Conservation (phyloP, 1,284 basidiomycete species). For the Malassezia cuniculi region DNA sequence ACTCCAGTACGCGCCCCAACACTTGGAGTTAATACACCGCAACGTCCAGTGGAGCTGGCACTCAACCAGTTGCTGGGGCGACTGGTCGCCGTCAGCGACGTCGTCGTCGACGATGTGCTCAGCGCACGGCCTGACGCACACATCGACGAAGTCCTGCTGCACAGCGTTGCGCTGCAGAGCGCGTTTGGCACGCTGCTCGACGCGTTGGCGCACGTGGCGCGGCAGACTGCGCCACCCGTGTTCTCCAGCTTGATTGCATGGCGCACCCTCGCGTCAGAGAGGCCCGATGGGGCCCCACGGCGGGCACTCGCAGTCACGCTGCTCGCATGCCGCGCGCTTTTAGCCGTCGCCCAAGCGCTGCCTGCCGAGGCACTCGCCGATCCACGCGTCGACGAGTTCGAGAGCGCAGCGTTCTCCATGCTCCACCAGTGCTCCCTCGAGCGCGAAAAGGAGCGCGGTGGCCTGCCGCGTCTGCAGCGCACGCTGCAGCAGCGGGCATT, state of each 20-base stretch:
- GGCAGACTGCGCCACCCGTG: constrained; percentile 68
- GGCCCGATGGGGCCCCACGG: too few relatives aligned
- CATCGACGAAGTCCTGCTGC: background rate
- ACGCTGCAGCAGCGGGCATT: constrained; percentile 30
- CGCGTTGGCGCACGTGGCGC: constrained; percentile 72
- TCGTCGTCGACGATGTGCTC: too few relatives aligned
- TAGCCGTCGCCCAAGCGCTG: constrained; percentile 18
- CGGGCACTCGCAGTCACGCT: too few relatives aligned
- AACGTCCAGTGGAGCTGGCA: too few relatives aligned
- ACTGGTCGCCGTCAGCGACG: too few relatives aligned
- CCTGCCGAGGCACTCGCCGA: constrained; percentile 12
- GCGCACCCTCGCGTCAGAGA: constrained; percentile 49
- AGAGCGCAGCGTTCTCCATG: constrained; percentile 29
- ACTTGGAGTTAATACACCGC: too few relatives aligned
- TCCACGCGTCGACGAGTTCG: constrained; percentile 15
- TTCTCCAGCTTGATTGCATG: constrained; percentile 77
- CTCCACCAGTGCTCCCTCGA: constrained; percentile 30
- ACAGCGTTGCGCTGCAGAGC: background rate
- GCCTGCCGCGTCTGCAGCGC: constrained; percentile 15
- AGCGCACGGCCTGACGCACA: too few relatives aligned
- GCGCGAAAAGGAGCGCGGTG: constrained; percentile 22
- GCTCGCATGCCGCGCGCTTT: too few relatives aligned
- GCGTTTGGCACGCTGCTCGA: constrained; percentile 67
- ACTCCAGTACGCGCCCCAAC: too few relatives aligned
- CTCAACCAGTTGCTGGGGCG: too few relatives aligned